Evolutionary conservation across 768 basidiomycete species (phyloP).

Genomic region (Suillus tomentosus): DNA sequence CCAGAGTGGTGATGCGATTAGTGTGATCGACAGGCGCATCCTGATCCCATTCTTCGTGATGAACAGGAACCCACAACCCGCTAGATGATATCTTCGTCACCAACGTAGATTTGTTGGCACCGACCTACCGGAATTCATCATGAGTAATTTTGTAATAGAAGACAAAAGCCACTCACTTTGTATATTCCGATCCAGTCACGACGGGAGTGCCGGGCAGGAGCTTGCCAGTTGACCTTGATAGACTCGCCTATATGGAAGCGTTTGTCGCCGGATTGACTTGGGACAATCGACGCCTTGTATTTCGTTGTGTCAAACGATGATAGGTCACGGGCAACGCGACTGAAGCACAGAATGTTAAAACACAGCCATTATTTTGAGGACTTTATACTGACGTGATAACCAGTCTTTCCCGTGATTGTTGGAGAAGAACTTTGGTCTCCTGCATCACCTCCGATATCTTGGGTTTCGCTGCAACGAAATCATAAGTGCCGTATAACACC

Average conservation of each 20-base stretch:
- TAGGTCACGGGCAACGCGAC: conserved; percentile 82
- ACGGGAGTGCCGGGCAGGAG: conserved; percentile 81
- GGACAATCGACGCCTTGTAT: conserved; percentile 69
- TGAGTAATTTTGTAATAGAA: conserved; percentile 8
- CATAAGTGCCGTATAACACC: conserved; percentile 6
- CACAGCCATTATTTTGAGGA: conserved; percentile 7
- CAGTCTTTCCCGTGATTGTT: conserved; percentile 87
- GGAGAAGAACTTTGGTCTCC: conserved; percentile 88
- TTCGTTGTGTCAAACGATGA: conserved; percentile 77
- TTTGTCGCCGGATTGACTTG: conserved; percentile 49
- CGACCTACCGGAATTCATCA: conserved; percentile 51
- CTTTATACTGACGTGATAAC: conserved; percentile 78
- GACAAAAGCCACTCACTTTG: conserved; percentile 47
- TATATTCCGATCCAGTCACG: conserved; percentile 97
- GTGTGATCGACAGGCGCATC: conserved; percentile 61
- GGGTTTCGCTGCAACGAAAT: conserved; percentile 66
- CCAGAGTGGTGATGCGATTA: conserved; percentile 35
- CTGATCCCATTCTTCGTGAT: conserved; percentile 92
- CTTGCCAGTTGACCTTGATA: conserved; percentile 84
- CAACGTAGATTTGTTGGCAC: conserved; percentile 80
- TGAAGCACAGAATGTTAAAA: conserved; percentile 23
- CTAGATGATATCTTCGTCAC: conserved; percentile 84
- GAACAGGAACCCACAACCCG: conserved; percentile 93
- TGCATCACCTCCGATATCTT: conserved; percentile 87
- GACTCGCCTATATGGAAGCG: conserved; percentile 91